These are phyloP conservation scores for Penicillium herquei DNA, from an alignment of 495 filamentous ascomycete genomes.

Conservation along the genomic window DNA sequence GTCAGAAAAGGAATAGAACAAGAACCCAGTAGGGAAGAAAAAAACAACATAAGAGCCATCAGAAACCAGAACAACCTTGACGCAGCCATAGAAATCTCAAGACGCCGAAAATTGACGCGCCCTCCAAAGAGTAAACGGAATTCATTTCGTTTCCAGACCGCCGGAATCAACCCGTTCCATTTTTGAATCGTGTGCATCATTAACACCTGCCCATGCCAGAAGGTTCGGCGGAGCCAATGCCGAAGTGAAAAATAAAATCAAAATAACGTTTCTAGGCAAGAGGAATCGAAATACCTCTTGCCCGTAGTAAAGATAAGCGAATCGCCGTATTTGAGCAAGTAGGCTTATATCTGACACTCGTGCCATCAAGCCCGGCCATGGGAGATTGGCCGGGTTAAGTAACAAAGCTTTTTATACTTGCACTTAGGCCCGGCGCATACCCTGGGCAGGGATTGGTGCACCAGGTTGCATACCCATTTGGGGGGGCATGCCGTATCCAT, in stretches of 20 bases:
- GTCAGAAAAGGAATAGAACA: background rate
- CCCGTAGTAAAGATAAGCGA: slow-evolving; percentile 7
- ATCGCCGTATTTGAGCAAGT: slow-evolving; percentile 24
- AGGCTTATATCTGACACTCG: slow-evolving; percentile 2
- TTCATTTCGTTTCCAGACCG: slow-evolving; percentile 28
- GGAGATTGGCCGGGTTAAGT: slow-evolving; percentile 1
- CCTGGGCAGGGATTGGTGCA: slow-evolving; percentile 38
- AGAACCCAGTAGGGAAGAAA: slow-evolving; percentile 3
- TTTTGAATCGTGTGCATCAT: slow-evolving; percentile 46
- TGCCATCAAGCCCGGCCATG: slow-evolving; percentile 2
- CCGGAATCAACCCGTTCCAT: slow-evolving; percentile 33
- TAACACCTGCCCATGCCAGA: slow-evolving; percentile 47
- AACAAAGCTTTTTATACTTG: background rate
- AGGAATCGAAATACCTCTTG: background rate
- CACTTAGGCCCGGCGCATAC: slow-evolving; percentile 31
- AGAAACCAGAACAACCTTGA: slow-evolving; percentile 28
- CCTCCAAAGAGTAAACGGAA: slow-evolving; percentile 28
- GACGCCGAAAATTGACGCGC: slow-evolving; percentile 36
- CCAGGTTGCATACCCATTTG: slow-evolving; percentile 44
- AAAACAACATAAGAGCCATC: slow-evolving; percentile 21
- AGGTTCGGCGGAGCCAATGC: slow-evolving; percentile 23
- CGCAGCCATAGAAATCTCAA: slow-evolving; percentile 24
- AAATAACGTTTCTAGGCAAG: slow-evolving; percentile 4
- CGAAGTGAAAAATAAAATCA: slow-evolving; percentile 22
- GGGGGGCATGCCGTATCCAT: slow-evolving; percentile 37